These are phyloP conservation scores for Echinochloa phyllopogon DNA, from an alignment of 176 grass and related monocot genomes.

Conservation along the genomic window DNA sequence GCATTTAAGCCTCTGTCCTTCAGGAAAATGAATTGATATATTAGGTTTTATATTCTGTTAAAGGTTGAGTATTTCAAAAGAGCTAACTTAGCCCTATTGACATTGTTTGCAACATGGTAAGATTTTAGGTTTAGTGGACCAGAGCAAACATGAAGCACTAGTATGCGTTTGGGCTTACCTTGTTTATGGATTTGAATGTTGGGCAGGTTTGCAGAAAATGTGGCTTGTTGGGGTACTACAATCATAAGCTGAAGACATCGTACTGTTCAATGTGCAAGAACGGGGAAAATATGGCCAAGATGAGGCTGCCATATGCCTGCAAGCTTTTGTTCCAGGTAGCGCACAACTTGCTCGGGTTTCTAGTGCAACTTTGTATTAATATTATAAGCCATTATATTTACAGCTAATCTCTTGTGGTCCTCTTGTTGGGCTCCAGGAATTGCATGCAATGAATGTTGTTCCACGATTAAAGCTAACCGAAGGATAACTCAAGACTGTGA, in stretches of 20 bases:
- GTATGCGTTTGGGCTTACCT: not conserved
- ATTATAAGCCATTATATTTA: not conserved
- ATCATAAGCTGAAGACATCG: conserved; percentile 80
- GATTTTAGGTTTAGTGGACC: not conserved
- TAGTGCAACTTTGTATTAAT: not conserved
- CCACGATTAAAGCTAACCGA: conserved; percentile 11
- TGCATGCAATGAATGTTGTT: conserved; percentile 33
- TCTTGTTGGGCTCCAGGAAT: not conserved
- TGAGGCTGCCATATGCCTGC: conserved; percentile 98
- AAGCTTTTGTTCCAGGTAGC: conserved; percentile 98
- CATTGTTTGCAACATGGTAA: not conserved
- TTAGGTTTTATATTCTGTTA: not conserved
- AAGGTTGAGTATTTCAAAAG: not conserved
- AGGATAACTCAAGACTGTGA: not conserved
- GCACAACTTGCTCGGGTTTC: not conserved
- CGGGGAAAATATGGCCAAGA: conserved; percentile 91
- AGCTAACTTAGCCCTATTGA: not conserved
- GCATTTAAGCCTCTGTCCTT: not conserved
- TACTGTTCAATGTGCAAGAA: conserved; percentile 98
- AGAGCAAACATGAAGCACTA: not conserved
- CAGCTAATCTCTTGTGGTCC: not conserved
- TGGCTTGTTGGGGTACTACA: conserved; percentile 89
- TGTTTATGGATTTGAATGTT: conserved; percentile 11
- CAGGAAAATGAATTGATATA: not conserved
- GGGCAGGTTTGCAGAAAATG: conserved; percentile 90